Evolutionary conservation across 2,329 filamentous ascomycete genomes (phyloP).

Genomic region (Aureobasidium zeae): DNA sequence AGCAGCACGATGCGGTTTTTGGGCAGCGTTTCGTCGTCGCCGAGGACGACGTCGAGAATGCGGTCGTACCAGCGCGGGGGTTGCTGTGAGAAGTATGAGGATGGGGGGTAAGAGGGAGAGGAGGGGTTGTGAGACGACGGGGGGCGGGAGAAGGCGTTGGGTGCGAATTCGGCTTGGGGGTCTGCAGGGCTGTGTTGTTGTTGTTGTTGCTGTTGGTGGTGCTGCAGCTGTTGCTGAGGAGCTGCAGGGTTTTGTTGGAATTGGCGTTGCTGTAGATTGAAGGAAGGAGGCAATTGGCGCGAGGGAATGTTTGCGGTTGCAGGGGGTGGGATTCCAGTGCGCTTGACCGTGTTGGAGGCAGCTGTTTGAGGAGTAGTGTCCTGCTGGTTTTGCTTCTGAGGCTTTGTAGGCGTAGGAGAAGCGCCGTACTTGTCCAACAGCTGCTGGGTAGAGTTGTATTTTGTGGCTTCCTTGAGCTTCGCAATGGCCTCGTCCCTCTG

Average conservation of each 20-base stretch:
- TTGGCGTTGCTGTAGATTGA: too few species aligned
- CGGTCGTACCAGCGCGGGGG: slow-evolving; percentile 79
- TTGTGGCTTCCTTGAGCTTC: slow-evolving; percentile 88
- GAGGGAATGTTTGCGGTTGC: slow-evolving; percentile 56
- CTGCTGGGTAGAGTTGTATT: slow-evolving; percentile 89
- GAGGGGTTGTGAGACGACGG: slow-evolving; percentile 11
- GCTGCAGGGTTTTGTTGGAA: slow-evolving; percentile 55
- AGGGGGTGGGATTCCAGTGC: slow-evolving; percentile 51
- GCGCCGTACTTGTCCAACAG: slow-evolving; percentile 90
- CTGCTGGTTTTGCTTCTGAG: background rate
- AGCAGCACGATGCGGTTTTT: slow-evolving; percentile 88
- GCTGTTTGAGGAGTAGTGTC: slow-evolving; percentile 19
- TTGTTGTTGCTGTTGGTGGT: slow-evolving; percentile 9
- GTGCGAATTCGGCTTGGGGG: slow-evolving; percentile 51
- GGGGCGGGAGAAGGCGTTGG: slow-evolving; percentile 52
- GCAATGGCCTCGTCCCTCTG: slow-evolving; percentile 83
- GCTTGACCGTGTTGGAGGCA: slow-evolving; percentile 38
- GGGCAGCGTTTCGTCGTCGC: slow-evolving; percentile 85
- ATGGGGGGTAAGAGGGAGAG: slow-evolving; percentile 10
- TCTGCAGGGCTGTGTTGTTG: slow-evolving; percentile 12
- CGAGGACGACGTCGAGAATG: slow-evolving; percentile 80
- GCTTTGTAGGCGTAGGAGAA: slow-evolving; percentile 36
- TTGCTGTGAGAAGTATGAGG: slow-evolving; percentile 16
- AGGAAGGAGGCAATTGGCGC: slow-evolving; percentile 24
- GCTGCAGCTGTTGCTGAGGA: slow-evolving; percentile 27